Percentiles rank a stretch among this genome's conserved stretches.
phyloP scores from a whole-genome alignment of 805 yeast species.

The Scheffersomyces amazonensis region DNA sequence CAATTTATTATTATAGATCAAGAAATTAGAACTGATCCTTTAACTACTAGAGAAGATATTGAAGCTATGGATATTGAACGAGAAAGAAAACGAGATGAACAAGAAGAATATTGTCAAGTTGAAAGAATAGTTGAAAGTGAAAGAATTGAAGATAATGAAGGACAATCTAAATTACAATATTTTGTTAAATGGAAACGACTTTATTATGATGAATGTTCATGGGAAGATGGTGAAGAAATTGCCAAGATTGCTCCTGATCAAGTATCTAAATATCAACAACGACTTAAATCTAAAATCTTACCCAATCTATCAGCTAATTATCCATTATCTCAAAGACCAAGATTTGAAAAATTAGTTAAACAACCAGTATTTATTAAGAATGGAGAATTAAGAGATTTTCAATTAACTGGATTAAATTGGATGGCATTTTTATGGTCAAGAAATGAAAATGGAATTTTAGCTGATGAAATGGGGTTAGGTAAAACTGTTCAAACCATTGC shows the following conservation, averaged over 20 bases:
- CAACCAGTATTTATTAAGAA: constrained; percentile 90
- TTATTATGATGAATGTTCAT: constrained; percentile 92
- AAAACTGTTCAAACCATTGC: constrained; percentile 97
- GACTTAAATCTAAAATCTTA: constrained; percentile 78
- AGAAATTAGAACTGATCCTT: constrained; percentile 74
- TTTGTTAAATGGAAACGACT: constrained; percentile 92
- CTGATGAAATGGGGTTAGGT: constrained; percentile 99
- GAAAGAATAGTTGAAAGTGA: constrained; percentile 89
- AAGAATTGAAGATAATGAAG: constrained; percentile 62
- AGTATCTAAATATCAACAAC: constrained; percentile 77
- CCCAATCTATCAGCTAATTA: constrained; percentile 81
- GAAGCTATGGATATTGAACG: constrained; percentile 92
- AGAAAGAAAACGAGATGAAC: constrained; percentile 80
- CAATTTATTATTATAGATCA: constrained; percentile 70
- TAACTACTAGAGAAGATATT: constrained; percentile 84
- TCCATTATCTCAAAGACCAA: constrained; percentile 69
- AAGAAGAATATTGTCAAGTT: constrained; percentile 77
- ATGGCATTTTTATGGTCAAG: constrained; percentile 99
- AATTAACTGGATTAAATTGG: constrained; percentile 97
- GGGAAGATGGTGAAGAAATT: constrained; percentile 91
- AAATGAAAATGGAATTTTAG: constrained; percentile 94
- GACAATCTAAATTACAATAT: constrained; percentile 69
- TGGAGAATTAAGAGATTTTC: constrained; percentile 95
- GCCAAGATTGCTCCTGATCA: constrained; percentile 81
- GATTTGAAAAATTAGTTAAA: constrained; percentile 77